Conservation (phyloP, 352 stramenopile genomes). For the Thalassiosira oceanica region DNA sequence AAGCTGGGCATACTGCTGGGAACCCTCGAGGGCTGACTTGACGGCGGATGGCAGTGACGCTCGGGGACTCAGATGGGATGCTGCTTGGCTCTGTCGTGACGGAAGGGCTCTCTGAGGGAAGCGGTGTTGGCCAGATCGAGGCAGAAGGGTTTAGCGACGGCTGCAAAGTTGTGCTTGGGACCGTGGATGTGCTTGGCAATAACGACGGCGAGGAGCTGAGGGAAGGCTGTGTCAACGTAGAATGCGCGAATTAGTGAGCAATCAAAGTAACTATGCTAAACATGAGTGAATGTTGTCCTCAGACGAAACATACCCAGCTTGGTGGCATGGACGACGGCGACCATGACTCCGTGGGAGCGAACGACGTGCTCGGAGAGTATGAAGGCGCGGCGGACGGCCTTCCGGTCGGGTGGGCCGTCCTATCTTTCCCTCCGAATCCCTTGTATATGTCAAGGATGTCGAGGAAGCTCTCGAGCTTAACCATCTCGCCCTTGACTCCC, state of each 20-base stretch:
- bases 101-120: neutral
- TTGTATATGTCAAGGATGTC: conserved; percentile 8
- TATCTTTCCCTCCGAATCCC: conserved; percentile 3
- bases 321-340: no score
- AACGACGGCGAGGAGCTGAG: no score
- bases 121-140: neutral
- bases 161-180: no score
- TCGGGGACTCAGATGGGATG: neutral
- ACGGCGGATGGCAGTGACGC: neutral
- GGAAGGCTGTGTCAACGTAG: no score
- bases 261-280: no score
- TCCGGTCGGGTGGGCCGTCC: conserved; percentile 1
- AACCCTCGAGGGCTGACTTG: neutral
- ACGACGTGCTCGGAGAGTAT: neutral
- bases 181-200: no score
- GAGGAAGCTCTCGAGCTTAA: conserved; percentile 8
- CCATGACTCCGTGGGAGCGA: neutral
- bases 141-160: no score
- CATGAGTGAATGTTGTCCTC: no score
- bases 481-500: conserved; percentile 6
- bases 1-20: neutral
- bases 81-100: neutral
- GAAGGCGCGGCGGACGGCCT: neutral
- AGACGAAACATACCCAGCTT: no score
- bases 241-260: no score